phyloP scores from a whole-genome alignment of 129 eudicot species.

The Arctium lappa region DNA sequence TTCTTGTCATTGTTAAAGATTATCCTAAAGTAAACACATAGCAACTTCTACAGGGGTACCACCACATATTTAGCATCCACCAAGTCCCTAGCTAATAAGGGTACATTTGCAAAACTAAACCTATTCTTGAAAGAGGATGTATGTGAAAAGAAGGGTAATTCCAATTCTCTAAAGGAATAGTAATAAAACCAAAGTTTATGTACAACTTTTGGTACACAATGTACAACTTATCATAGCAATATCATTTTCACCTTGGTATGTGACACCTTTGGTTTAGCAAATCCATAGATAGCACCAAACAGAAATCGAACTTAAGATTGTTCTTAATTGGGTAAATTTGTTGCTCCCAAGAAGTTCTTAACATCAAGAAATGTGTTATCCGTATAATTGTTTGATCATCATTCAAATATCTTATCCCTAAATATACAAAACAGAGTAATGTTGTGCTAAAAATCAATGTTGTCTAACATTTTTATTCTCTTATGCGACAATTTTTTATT shows the following conservation, averaged over 20 bases:
- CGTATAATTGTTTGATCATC: not conserved
- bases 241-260: not conserved
- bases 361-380: not conserved
- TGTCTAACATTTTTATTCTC: not conserved
- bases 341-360: not conserved
- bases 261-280: not conserved
- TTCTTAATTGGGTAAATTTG: not conserved
- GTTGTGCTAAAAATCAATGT: not conserved
- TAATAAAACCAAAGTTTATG: not conserved
- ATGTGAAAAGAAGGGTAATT: not conserved
- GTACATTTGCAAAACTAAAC: not conserved
- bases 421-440: not conserved
- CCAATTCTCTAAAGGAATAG: not conserved
- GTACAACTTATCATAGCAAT: not conserved
- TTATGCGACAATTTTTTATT: not conserved
- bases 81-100: not conserved
- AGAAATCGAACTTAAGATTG: not conserved
- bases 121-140: not conserved
- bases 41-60: not conserved
- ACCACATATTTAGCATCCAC: not conserved
- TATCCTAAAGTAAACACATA: not conserved
- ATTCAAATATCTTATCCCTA: not conserved
- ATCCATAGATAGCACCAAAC: not conserved
- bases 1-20: not conserved
- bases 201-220: not conserved